phyloP scores from a whole-genome alignment of 164 flowering plant species.

The Amborella trichopoda region DNA sequence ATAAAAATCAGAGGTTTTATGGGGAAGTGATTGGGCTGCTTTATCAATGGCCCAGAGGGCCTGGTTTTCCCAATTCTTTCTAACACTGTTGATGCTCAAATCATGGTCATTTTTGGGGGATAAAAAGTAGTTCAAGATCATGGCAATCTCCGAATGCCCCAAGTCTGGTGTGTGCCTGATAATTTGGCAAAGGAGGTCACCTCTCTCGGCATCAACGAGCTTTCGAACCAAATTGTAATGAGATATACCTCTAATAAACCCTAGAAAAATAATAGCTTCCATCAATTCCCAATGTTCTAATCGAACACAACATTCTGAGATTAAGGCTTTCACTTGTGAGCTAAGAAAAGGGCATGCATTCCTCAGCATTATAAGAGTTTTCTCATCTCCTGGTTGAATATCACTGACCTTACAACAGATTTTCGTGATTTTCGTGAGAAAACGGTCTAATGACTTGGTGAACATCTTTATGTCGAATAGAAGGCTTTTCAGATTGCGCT shows the following conservation, averaged over 20 bases:
- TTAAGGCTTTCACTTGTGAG: too few relatives aligned
- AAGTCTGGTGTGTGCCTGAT: constrained; percentile 40
- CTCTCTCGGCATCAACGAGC: constrained; percentile 30
- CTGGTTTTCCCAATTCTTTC: constrained; percentile 69
- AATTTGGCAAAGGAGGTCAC: constrained; percentile 51
- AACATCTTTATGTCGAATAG: constrained; percentile 16
- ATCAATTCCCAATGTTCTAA: constrained; percentile 56
- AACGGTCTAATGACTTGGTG: too few relatives aligned
- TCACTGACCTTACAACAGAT: too few relatives aligned
- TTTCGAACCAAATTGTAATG: constrained; percentile 22
- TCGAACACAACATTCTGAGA: constrained; percentile 46
- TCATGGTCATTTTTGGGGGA: constrained; percentile 22
- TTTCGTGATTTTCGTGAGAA: too few relatives aligned
- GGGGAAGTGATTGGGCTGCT: constrained; percentile 8
- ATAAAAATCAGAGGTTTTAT: constrained; percentile 11
- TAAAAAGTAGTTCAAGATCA: constrained; percentile 59
- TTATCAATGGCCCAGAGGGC: constrained; percentile 41
- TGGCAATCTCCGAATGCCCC: constrained; percentile 30
- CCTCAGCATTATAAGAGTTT: too few relatives aligned
- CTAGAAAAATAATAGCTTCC: constrained; percentile 35
- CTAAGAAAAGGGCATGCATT: too few relatives aligned
- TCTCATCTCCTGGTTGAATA: too few relatives aligned
- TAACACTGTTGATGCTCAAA: constrained; percentile 24
- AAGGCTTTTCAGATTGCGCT: constrained; percentile 38
- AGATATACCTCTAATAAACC: constrained; percentile 23